A percentile compares a stretch with the other conserved stretches of the same genome.
Evolutionary conservation across 2,329 filamentous ascomycete species (phyloP).

Genomic region (Dothidotthia symphoricarpi): DNA sequence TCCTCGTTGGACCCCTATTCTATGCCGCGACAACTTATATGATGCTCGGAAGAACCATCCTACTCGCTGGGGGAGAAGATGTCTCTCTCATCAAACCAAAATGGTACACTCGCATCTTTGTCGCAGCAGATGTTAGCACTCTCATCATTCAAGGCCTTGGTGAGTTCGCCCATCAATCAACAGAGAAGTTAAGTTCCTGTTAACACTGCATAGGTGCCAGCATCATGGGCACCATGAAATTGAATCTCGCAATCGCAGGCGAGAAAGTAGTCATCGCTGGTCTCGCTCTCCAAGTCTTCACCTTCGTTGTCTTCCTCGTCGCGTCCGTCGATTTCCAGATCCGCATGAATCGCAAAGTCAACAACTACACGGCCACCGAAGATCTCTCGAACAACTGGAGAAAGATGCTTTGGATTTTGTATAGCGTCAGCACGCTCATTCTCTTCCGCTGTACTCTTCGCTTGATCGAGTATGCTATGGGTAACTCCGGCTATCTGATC

Average conservation of each 20-base stretch:
- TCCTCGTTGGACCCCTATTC: conserved; percentile 48
- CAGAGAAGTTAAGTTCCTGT: conserved; percentile 2
- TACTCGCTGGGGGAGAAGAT: conserved; percentile 24
- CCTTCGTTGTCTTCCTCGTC: conserved; percentile 33
- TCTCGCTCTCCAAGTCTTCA: conserved; percentile 35
- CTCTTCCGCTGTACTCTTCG: conserved; percentile 53
- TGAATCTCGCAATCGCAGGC: conserved; percentile 30
- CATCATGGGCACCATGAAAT: conserved; percentile 38
- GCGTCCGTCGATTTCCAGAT: conserved; percentile 33
- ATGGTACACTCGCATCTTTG: conserved; percentile 34
- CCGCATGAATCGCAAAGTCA: conserved; percentile 20
- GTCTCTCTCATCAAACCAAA: conserved; percentile 26
- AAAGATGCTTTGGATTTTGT: conserved; percentile 43
- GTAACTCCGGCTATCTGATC: conserved; percentile 48
- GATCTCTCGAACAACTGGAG: conserved; percentile 14
- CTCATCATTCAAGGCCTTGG: conserved; percentile 33
- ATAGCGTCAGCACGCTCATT: conserved; percentile 49
- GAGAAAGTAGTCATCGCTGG: conserved; percentile 38
- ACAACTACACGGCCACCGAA: background rate
- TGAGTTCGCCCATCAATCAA: conserved; percentile 8
- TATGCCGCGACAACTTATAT: conserved; percentile 51
- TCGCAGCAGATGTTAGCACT: conserved; percentile 29
- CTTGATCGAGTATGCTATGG: conserved; percentile 52
- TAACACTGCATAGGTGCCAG: conserved; percentile 20
- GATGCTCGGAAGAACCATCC: conserved; percentile 45